Evolutionary conservation across 352 stramenopile genomes (phyloP).

Genomic region (Phytophthora constricta): DNA sequence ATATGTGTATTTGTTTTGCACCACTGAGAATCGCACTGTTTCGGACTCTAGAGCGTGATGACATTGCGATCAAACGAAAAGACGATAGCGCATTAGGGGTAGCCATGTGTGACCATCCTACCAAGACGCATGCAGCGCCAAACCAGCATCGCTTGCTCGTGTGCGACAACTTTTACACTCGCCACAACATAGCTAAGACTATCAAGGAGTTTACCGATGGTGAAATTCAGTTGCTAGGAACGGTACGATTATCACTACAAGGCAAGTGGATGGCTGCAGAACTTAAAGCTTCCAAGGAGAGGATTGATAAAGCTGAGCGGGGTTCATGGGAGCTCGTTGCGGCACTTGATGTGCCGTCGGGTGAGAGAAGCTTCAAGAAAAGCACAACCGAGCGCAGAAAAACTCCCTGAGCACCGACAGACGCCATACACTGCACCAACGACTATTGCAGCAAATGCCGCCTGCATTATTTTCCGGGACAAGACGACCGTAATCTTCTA

Average conservation of each 20-base stretch:
- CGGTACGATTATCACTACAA: not conserved
- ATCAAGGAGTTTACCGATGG: not conserved
- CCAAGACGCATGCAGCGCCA: not conserved
- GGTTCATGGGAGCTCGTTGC: not conserved
- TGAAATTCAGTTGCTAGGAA: not conserved
- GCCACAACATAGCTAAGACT: not conserved
- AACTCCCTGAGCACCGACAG: not conserved
- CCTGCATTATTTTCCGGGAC: slow-evolving; percentile 1
- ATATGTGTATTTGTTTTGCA: slow-evolving; percentile 8
- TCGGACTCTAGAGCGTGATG: not conserved
- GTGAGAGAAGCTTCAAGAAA: not conserved
- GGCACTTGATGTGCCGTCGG: not conserved
- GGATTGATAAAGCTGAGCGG: not conserved
- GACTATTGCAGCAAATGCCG: not conserved
- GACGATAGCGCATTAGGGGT: slow-evolving; percentile 1
- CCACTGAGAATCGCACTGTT: not conserved
- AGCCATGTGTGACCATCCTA: slow-evolving; percentile 18
- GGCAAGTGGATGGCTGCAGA: not conserved
- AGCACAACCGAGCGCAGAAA: not conserved
- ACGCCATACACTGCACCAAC: not conserved
- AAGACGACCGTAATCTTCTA: slow-evolving; percentile 2
- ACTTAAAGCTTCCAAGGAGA: not conserved
- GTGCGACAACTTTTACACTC: not conserved
- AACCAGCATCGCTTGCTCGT: too few species aligned
- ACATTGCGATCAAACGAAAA: slow-evolving; percentile 1